Base-by-base conservation (phyloP, 805 yeast genomes). In the Zygosaccharomyces rouxii region DNA sequence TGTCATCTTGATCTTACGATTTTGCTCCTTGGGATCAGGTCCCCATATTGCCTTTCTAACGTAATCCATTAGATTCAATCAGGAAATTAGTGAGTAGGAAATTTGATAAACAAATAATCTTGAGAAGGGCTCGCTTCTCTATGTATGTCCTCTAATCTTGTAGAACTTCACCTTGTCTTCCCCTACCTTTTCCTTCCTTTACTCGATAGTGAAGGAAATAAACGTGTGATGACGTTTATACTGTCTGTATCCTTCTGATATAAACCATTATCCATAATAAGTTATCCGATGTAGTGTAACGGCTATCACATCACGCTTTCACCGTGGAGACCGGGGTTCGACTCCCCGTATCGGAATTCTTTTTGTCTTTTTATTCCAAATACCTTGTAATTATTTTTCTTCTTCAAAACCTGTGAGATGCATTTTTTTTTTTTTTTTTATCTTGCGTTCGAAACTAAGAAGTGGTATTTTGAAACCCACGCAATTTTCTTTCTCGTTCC, bases 21-120 rank as follows among this genome's bases (percentile, higher is more conserved):
- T 80, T 60, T 85, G 95, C 60, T 88, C 98, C 60, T 84, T 84
- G 37, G 97, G 97, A 63, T 90, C 97, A 0, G 98, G 97, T 0
- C 99, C 99, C 85, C 95, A 92, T 33, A 92, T 83, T 3, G 90
- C 86, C 63, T 84, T 83, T 70, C 88, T 90, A 29, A 92, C 66
- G 64, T 75, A 84, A 63, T 92, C 89, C 98, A 92, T 92, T 2
- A 2, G 16, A 18, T 31, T 13, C 5, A 33, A 33, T 6, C 5
- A 7, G 10, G 10, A 14, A 33, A n/a, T 33, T 3, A 33, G 21
- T 9, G 10, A 14, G 5, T 9, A 11, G 10, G 10, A 29, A 10
- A 11, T 3, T 29, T 13, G 5, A 18, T 37, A 11, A 37, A 37
- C 28, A 5, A 11, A 9, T 25, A 14, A 22, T 21, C 19, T 10